Evolutionary conservation across 148 eudicot genomes (phyloP), one percentile per base, ranked within the genome.

Genomic region (Diospyros lotus): DNA sequence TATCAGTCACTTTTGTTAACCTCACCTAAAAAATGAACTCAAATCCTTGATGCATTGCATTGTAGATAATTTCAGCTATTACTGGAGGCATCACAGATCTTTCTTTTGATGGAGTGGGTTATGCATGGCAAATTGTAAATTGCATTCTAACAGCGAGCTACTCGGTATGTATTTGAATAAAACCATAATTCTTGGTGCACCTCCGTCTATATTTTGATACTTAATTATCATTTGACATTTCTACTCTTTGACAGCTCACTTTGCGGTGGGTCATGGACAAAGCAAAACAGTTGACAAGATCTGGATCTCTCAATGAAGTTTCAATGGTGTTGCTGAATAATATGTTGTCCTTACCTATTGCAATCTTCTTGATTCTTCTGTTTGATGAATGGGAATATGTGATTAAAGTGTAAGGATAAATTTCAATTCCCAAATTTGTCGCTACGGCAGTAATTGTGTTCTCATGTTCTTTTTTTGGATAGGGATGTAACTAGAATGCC

Each of bases 281-380:
- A 73, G 94, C 97, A 75, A 92, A 90, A 62, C 86, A 68, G 54
- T 69, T 82, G 64, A 88, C 97, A 65, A 86, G 80, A 69, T 88
- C 94, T 72, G 97, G 97, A 80, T 82, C 89, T 74, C 85, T 92
- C 28, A 92, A 92, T 83, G 97, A 92, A 88, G 80, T 85, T 75
- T 92, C 97, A 71, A 92, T 92, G 97, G 97, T 92, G 82, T 72
- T 92, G 85, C 86, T 92, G 76, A 92, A 92, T 82, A 92, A 92
- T 78, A 50, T 84, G 52, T 66, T 92, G 63, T 92, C 97, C 42
- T 80, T 92, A 72, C 97, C 97, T 12, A 84, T 92, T 82, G 97
- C 82, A 2, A 42, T 88, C 17, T 14, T 85, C 80, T 75, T 92
- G 84, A 88, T 92, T 52, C 76, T 92, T 77, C 61, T 86, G 46